Conservation (phyloP, 257 asterid species). For the Vinca minor region DNA sequence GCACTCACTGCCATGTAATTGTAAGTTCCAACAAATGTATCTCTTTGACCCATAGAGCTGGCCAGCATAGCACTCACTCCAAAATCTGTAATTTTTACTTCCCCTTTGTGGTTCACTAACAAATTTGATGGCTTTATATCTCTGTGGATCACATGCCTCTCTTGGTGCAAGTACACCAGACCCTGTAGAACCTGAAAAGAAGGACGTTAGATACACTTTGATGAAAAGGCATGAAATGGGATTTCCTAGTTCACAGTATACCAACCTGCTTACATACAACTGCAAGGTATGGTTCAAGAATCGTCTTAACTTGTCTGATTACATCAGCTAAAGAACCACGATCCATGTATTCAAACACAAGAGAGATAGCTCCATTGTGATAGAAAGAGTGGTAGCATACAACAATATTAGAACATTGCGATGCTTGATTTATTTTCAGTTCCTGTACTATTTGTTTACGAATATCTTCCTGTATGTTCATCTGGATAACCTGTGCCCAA, state of each 20-base stretch:
- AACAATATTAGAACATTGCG: constrained; percentile 82
- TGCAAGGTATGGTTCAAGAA: constrained; percentile 95
- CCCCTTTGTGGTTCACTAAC: constrained; percentile 85
- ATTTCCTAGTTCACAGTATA: constrained; percentile 18
- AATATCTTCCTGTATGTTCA: constrained; percentile 89
- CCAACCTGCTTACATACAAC: constrained; percentile 88
- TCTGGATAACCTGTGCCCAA: constrained; percentile 72
- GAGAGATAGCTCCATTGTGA: constrained; percentile 94
- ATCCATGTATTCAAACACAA: constrained; percentile 96
- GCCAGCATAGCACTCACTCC: constrained; percentile 99
- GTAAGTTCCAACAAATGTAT: constrained; percentile 93
- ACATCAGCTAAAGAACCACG: constrained; percentile 71
- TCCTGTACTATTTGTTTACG: constrained; percentile 98
- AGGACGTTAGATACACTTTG: not conserved
- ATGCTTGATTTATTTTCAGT: constrained; percentile 89
- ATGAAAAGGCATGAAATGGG: not conserved
- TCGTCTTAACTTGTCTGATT: constrained; percentile 63
- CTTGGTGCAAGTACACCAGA: constrained; percentile 74
- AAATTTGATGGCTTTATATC: constrained; percentile 76
- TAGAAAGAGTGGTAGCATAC: constrained; percentile 96
- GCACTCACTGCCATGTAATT: constrained; percentile 93
- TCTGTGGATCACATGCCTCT: constrained; percentile 90
- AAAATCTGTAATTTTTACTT: constrained; percentile 92
- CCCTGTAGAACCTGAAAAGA: constrained; percentile 77
- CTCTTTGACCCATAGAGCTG: constrained; percentile 85